A percentile compares a stretch with the other conserved stretches of the same genome.
phyloP scores from a whole-genome alignment of 2,329 filamentous ascomycete species.

The Phoma sp. region DNA sequence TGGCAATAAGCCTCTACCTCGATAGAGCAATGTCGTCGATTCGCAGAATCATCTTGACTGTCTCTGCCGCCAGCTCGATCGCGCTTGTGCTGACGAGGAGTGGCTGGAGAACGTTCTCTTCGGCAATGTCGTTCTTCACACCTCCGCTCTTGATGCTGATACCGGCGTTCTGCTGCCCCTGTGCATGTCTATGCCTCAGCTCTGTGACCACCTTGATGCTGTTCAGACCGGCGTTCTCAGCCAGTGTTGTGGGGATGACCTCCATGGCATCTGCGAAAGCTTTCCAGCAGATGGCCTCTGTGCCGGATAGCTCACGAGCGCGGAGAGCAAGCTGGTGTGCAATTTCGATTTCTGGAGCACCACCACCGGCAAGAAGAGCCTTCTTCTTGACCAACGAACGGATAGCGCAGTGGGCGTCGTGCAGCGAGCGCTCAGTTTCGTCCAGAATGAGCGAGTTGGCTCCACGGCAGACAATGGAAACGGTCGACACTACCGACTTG shows the following conservation, averaged over 20 bases:
- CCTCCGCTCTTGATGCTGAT: slow-evolving; percentile 98
- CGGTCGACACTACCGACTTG: slow-evolving; percentile 80
- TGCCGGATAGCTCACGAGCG: slow-evolving; percentile 82
- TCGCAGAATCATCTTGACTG: slow-evolving; percentile 90
- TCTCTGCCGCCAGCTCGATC: slow-evolving; percentile 96
- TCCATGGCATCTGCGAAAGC: slow-evolving; percentile 98
- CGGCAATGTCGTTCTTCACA: slow-evolving; percentile 94
- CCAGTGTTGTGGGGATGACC: slow-evolving; percentile 93
- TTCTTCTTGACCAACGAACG: slow-evolving; percentile 99
- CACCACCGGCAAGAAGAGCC: slow-evolving; percentile 95
- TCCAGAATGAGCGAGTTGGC: slow-evolving; percentile 95
- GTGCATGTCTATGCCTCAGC: slow-evolving; percentile 88
- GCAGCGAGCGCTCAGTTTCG: slow-evolving; percentile 93
- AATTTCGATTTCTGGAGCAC: slow-evolving; percentile 96
- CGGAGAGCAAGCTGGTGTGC: slow-evolving; percentile 83
- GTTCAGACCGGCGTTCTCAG: slow-evolving; percentile 96
- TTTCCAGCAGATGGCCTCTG: slow-evolving; percentile 98
- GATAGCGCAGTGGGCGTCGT: slow-evolving; percentile 97
- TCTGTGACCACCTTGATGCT: slow-evolving; percentile 99
- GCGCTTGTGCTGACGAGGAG: slow-evolving; percentile 96
- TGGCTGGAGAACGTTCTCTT: slow-evolving; percentile 96
- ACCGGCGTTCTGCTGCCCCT: slow-evolving; percentile 93
- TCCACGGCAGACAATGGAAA: slow-evolving; percentile 92
- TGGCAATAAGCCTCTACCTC: slow-evolving; percentile 30
- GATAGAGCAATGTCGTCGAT: slow-evolving; percentile 70